Evolutionary conservation across 352 stramenopile species (phyloP), one percentile per base, ranked within the genome.

Genomic region (Plasmopara halstedii): DNA sequence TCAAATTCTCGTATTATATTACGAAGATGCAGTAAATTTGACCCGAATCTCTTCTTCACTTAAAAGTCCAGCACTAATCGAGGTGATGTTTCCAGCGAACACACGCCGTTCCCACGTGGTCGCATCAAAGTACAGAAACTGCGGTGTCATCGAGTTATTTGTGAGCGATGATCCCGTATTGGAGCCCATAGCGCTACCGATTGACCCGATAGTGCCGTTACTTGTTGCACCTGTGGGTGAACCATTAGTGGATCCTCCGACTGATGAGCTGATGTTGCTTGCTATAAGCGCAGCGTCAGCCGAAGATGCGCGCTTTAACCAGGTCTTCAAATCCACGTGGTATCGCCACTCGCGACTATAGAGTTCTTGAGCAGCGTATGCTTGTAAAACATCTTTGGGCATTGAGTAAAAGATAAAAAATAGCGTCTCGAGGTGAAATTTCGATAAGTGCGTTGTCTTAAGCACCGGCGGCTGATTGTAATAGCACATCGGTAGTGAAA

Each of bases 381-480:
- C 84, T 70, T 99, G 96, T 41, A 98, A 70, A 4, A 97, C 85
- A 67, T 99, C 96, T 74, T 97, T 96, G 35, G 96, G 96, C 77
- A 99, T 95, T 44, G 89, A 90, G 73, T 99, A 99, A 70, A 99
- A 99, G 59, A 99, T 97, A 76, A 98, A 99, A 73, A 99, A 99
- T 18, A 99, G 74, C 44, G 96, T 99, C 80, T 99, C 95, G 36
- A 98, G 71, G 58, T 98, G 87, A 67, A 99, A 99, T 71, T 99
- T 98, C 42, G 84, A 94, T 56, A 99, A 78, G 58, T 99, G 94
- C 48, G 89, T 95, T 39, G 91, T 97, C 78, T 98, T 98, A 41
- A 99, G 79, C 42, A 94, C 87, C n/a, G 95, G 92, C 38, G 95
- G 91, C 74, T 97, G 92, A 58, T 90, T 91, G 68, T 90, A 90